Conservation (phyloP, 2,329 filamentous ascomycete genomes). For the Penicillium sp. region DNA sequence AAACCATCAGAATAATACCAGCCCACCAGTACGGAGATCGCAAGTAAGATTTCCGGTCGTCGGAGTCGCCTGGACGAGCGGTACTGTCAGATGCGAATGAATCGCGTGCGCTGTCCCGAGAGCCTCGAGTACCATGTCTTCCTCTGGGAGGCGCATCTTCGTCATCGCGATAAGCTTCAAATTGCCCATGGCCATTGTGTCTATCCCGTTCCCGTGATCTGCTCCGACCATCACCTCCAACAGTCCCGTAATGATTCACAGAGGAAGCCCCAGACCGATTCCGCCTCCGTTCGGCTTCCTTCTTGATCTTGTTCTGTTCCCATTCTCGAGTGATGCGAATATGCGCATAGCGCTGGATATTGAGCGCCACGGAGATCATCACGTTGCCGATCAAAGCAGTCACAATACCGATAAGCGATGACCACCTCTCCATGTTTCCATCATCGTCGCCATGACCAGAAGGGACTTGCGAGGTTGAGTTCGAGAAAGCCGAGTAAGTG, state of each 20-base stretch:
- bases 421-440: constrained; percentile 64
- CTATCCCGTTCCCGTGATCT: constrained; percentile 21
- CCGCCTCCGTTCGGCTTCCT: constrained; percentile 61
- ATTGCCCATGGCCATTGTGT: constrained; percentile 30
- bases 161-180: constrained; percentile 37
- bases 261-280: constrained; percentile 30
- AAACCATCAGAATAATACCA: constrained; percentile 87
- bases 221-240: constrained; percentile 29
- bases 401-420: constrained; percentile 90
- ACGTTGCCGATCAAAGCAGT: constrained; percentile 93
- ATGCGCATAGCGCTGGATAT: constrained; percentile 95
- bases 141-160: constrained; percentile 40
- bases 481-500: constrained; percentile 20
- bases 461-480: constrained; percentile 24
- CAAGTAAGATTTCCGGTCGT: constrained; percentile 74
- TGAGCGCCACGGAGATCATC: constrained; percentile 92
- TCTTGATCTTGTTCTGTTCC: constrained; percentile 62
- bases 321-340: constrained; percentile 78
- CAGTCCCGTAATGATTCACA: constrained; percentile 53
- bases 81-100: constrained; percentile 50
- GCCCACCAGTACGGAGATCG: constrained; percentile 95
- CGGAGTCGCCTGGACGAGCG: constrained; percentile 45
- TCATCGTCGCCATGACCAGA: constrained; percentile 30
- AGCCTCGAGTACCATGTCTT: constrained; percentile 44
- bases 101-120: constrained; percentile 35